Base-by-base conservation (phyloP, 2,329 filamentous ascomycete species). In the Podosphaera aphanis region DNA sequence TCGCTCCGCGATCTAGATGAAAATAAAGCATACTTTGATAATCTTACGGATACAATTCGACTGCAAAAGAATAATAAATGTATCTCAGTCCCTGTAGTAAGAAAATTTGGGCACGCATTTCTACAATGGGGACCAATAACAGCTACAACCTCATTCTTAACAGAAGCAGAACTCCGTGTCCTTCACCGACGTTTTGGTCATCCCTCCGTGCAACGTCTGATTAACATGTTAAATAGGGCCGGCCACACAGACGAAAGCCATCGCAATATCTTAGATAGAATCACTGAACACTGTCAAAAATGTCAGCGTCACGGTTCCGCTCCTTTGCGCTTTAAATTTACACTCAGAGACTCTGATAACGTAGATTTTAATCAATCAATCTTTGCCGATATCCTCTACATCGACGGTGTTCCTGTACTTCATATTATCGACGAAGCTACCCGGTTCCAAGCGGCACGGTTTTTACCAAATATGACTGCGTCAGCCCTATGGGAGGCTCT, bases 301-400 rank as follows among this genome's bases (percentile, higher is more conserved):
- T 43, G 5, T 21, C 41, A 43, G 18, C n/a, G 25, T 31, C 21
- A 33, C 18, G n/a, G 8, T 15, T 20, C 25, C 8, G 41, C 41
- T 16, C 33, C 43, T 2, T 8, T 25, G 7, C 20, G 36, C 15
- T 46, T 46, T 23, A 46, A 46, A 25, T 40, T 46, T n/a, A 41
- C 33, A 37, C 36, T 46, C 25, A n/a, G 36, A 15, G 39, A 41
- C 39, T 29, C 25, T 1, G 41, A 43, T 41, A 36, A 38, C 37
- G 31, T 37, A 2, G 7, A 45, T 2, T 48, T 48, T 21, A 48
- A 48, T 20, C 35, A 45, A 11, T 31, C 46, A 16, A 35, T 48
- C 5, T 27, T 48, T n/a, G 40, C 46, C 13, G 31, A 48, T 38
- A 31, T 46, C 15, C 16, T 39, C 18, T 47, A 44, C 39, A 44